phyloP scores from a whole-genome alignment of 345 rosid species.

The Toxicodendron radicans region DNA sequence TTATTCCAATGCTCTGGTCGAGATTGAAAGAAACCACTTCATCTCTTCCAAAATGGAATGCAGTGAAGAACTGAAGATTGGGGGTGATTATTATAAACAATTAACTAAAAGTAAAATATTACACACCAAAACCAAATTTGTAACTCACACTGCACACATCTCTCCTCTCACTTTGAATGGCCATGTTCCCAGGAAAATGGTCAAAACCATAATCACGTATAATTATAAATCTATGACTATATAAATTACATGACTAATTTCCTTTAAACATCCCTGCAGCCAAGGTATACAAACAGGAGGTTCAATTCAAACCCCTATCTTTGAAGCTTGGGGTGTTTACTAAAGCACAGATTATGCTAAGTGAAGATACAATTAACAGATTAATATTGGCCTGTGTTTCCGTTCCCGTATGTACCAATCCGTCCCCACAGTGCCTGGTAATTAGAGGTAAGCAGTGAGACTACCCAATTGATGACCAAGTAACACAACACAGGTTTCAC shows the following conservation, averaged over 20 bases:
- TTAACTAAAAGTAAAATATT: no score
- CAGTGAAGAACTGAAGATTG: no score
- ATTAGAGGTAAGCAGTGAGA: not conserved
- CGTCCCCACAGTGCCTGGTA: not conserved
- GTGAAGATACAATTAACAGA: not conserved
- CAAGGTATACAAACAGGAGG: no score
- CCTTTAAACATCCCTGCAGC: not conserved
- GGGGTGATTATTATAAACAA: no score
- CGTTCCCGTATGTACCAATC: not conserved
- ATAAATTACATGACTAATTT: not conserved
- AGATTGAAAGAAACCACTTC: no score
- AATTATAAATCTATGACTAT: not conserved
- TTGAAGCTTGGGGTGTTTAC: not conserved
- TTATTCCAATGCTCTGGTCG: no score
- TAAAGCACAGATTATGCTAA: slow-evolving; percentile 1
- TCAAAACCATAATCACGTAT: not conserved
- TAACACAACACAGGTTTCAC: slow-evolving; percentile 24
- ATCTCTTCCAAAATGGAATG: no score
- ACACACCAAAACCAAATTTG: no score
- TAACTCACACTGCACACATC: no score
- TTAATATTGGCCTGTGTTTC: slow-evolving; percentile 1
- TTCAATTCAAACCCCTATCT: not conserved
- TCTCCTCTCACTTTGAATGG: no score
- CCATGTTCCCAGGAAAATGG: not conserved
- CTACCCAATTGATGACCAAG: not conserved